Conservation (phyloP, 805 yeast species). For the Jamesozyma hellenica region DNA sequence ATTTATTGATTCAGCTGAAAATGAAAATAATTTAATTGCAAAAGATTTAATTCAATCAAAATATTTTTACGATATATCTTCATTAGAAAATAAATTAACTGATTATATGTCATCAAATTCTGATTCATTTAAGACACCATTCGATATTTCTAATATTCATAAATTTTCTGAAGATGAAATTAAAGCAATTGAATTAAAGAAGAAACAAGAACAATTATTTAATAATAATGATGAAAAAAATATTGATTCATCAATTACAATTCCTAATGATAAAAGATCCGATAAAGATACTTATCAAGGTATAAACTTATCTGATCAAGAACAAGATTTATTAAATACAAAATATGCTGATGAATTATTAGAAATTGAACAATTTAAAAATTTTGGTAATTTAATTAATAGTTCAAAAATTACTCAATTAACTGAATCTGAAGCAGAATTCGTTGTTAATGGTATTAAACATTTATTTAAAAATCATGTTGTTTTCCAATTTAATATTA, state of each 20-base stretch:
- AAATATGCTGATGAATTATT: constrained; percentile 62
- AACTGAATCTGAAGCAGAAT: constrained; percentile 89
- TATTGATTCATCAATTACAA: constrained; percentile 20
- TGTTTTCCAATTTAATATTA: constrained; percentile 71
- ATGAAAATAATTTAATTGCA: constrained; percentile 29
- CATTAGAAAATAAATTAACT: constrained; percentile 69
- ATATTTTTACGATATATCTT: constrained; percentile 58
- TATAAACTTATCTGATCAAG: constrained; percentile 22
- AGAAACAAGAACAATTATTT: constrained; percentile 32
- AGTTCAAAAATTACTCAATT: constrained; percentile 55
- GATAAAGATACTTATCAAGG: constrained; percentile 21
- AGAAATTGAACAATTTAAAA: constrained; percentile 60
- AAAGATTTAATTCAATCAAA: constrained; percentile 53
- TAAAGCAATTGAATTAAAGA: constrained; percentile 51
- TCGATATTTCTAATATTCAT: constrained; percentile 64
- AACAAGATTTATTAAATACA: constrained; percentile 40
- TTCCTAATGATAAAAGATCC: constrained; percentile 17
- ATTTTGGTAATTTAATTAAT: constrained; percentile 67
- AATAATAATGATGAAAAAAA: constrained; percentile 17
- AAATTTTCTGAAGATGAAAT: constrained; percentile 55
- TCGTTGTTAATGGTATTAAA: constrained; percentile 74
- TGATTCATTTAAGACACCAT: constrained; percentile 41
- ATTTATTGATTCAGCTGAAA: constrained; percentile 39
- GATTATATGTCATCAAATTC: constrained; percentile 43
- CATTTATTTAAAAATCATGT: constrained; percentile 69